Evolutionary conservation across 306 rosid species (phyloP), one percentile per base, ranked within the genome.

Genomic region (Casuarina glauca): DNA sequence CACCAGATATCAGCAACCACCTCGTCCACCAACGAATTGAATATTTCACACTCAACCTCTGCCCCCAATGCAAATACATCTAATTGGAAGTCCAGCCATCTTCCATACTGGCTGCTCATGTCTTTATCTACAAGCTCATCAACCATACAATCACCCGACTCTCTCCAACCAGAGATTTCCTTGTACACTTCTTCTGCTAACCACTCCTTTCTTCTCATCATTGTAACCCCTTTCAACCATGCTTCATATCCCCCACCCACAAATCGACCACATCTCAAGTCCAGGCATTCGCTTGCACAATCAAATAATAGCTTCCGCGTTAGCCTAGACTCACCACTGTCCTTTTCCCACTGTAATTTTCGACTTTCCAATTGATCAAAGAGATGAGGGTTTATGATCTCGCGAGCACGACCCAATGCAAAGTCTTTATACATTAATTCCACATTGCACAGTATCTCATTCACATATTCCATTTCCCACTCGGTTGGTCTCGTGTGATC

Each of bases 111-210:
- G 85, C 85, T 87, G 82, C 93, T 89, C 97, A 95, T 95, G 85
- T 95, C 98, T 82, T 84, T 89, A 81, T 86, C 92, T 79, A 95
- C 97, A 51, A 95, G 93, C 74, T 91, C 97, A 72, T 92, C 97
- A 2, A 94, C 98, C 97, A 90, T 92, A 51, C 89, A 87, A 67
- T 92, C 95, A 45, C 92, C 86, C 97, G 88, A 74, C 77, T 82
- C 91, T 42, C 62, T 86, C 91, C 89, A 93, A 67, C 84, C 82
- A 16, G 80, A 86, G 76, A 95, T 85, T 80, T 95, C 97, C 80
- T 91, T 91, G 76, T 83, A 87, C 72, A 95, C 81, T 61, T 91
- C 93, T 76, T 86, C 88, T 46, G 91, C 89, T 81, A 95, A 81
- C 85, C 77, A 75, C 51, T 90, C 97, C 42, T 88, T 89, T 77